These are phyloP conservation scores for Citrullus colocynthis DNA, from an alignment of 306 rosid species.

Conservation along the genomic window DNA sequence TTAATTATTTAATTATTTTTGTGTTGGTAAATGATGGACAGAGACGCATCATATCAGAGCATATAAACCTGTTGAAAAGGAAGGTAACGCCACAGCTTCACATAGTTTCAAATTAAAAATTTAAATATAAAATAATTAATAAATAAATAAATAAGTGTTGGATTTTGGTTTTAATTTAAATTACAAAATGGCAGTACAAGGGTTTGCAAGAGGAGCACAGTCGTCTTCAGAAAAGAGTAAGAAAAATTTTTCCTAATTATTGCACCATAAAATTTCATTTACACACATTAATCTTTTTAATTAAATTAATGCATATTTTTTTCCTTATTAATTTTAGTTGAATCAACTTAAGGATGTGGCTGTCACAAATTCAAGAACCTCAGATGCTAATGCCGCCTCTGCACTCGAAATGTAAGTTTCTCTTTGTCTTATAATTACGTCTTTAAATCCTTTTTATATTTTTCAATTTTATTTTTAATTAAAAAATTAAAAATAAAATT, in stretches of 20 bases:
- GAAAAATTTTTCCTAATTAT: not conserved
- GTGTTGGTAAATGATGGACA: constrained; percentile 3
- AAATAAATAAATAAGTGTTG: not conserved
- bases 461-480: too few species aligned
- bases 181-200: constrained; percentile 10
- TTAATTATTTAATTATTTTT: not conserved
- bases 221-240: constrained; percentile 29
- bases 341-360: constrained; percentile 4
- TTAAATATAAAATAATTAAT: not conserved
- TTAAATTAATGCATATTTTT: too few species aligned
- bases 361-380: not conserved
- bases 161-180: not conserved
- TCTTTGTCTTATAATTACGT: too few species aligned
- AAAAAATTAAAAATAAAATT: too few species aligned
- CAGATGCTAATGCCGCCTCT: not conserved
- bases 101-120: not conserved
- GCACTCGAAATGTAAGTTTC: not conserved
- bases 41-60: constrained; percentile 25
- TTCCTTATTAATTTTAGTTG: not conserved
- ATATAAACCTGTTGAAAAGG: constrained; percentile 19
- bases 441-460: too few species aligned
- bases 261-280: too few species aligned
- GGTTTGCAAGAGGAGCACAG: constrained; percentile 26
- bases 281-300: too few species aligned
- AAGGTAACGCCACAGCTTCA: constrained; percentile 10